Evolutionary conservation across 352 stramenopile genomes (phyloP), one percentile per base, ranked within the genome.

Genomic region (Phytophthora agathidicida): DNA sequence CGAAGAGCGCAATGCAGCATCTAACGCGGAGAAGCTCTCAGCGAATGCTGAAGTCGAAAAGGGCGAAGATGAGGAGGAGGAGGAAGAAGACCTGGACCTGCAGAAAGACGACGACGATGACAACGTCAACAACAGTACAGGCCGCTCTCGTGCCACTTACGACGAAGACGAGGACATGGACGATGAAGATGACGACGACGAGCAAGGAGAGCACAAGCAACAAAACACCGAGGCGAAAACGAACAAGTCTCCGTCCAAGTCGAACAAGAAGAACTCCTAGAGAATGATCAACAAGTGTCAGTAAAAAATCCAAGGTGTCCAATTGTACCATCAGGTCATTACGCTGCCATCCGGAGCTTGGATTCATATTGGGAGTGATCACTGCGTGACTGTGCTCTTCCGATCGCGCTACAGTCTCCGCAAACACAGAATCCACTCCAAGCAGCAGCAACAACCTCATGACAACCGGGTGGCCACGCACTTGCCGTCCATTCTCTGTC

Each of bases 21-120:
- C 27, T 9, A 55, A 44, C 13, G 58, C 55, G 11, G 49, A 48
- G 14, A 61, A 74, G 30, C 46, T 61, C 0, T 52, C 52, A 11
- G 56, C 39, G 2, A 30, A 32, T 23, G 47, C 31, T 14, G 61
- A 65, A 30, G 42, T 35, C n/a, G 54, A 65, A 10, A 66, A 50
- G 16, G 53, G 64, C 7, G 71, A 75, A n/a, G 68, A n/a, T n/a
- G n/a, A 81, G 5, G 69, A 80, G 0, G 67, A 83, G 0, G 77
- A 78, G 5, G 69, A 75, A 7, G 65, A 73, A 9, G 57, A 77
- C 19, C 22, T 73, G 39, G 65, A 73, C 5, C 52, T 71, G 49
- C 56, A 79, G 28, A 61, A 70, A 7, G 65, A 70, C 2, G 65
- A 73, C 0, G 51, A 82, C 1, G 58, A 65, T 22, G 67, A 45